Percentiles rank a stretch among this genome's conserved stretches.
Conservation (phyloP, 371 early-diverging fungal species). For the Capillidium heterosporum region DNA sequence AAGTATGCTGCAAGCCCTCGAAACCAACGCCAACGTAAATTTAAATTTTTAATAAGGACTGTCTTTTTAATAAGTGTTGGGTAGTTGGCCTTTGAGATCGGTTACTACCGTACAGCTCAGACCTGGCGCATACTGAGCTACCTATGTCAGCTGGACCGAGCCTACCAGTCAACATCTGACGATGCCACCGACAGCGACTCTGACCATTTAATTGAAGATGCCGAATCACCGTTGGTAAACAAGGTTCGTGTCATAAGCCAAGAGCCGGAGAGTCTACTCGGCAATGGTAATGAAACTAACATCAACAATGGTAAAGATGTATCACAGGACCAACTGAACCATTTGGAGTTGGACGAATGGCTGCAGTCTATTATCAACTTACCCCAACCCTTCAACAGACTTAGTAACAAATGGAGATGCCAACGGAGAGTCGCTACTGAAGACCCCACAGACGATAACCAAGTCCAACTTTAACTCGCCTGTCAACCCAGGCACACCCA, state of each 20-base stretch:
- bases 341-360: neutral
- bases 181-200: too few species aligned
- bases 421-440: neutral
- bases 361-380: neutral
- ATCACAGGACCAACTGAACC: too few species aligned
- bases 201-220: too few species aligned
- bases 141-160: too few species aligned
- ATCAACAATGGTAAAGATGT: too few species aligned
- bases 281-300: too few species aligned
- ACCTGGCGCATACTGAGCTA: slow-evolving; percentile 56
- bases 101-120: slow-evolving; percentile 39
- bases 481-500: neutral
- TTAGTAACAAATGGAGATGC: too few species aligned
- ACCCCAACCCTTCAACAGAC: too few species aligned
- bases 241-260: too few species aligned
- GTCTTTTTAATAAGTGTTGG: slow-evolving; percentile 29
- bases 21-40: slow-evolving; percentile 13
- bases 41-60: slow-evolving; percentile 26
- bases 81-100: slow-evolving; percentile 13
- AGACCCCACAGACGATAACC: slow-evolving; percentile 8
- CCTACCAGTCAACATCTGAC: too few species aligned
- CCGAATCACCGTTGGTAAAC: too few species aligned
- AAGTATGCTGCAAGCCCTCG: slow-evolving; percentile 1
- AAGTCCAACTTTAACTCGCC: neutral
- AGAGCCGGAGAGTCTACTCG: too few species aligned